Evolutionary conservation across 371 early-diverging fungal species (phyloP).

Genomic region (Mucor mucedo): DNA sequence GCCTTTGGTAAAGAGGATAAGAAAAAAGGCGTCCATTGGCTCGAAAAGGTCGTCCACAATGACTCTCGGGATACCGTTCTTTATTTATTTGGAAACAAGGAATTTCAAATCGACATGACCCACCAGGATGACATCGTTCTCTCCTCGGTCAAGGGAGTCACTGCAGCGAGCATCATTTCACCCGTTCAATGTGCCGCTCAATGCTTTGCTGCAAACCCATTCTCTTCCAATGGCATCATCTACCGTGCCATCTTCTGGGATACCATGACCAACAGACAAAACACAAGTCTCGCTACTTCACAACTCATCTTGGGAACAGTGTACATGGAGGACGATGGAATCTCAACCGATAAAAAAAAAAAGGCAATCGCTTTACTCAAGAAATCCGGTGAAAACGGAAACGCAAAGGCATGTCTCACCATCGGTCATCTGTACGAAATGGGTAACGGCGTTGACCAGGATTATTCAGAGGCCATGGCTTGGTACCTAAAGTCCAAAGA

Average conservation of each 20-base stretch:
- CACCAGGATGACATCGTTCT: background rate
- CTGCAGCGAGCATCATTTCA: background rate
- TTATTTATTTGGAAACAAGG: background rate
- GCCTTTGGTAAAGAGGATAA: no score
- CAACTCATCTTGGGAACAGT: background rate
- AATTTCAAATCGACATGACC: background rate
- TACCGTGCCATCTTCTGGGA: background rate
- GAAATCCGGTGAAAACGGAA: background rate
- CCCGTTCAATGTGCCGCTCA: background rate
- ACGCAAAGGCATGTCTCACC: background rate
- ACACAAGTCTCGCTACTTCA: background rate
- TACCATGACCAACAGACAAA: background rate
- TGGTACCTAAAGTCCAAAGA: background rate
- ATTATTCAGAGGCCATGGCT: background rate
- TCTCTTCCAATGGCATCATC: no score
- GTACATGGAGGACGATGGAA: background rate
- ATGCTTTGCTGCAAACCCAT: background rate
- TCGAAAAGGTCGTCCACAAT: no score
- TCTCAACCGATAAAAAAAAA: background rate
- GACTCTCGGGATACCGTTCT: no score
- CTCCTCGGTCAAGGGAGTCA: background rate
- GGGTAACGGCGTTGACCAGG: background rate
- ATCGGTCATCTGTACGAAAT: background rate
- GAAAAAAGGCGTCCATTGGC: no score
- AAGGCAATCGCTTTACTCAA: background rate